Evolutionary conservation across 2,329 filamentous ascomycete species (phyloP).

Genomic region (Pseudogymnoascus pannorum): DNA sequence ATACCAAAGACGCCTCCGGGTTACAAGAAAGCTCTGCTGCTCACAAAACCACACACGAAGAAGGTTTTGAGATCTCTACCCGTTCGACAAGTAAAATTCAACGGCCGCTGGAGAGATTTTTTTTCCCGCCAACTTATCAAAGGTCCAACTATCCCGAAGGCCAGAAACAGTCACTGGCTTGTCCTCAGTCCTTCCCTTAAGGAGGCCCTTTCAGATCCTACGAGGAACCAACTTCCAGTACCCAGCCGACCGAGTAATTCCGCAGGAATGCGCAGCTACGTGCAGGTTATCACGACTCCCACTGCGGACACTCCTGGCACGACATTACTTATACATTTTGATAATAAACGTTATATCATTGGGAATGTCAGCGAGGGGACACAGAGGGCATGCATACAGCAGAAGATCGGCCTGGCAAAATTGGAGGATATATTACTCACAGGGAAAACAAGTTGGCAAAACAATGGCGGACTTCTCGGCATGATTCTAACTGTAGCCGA

Average conservation of each 20-base stretch:
- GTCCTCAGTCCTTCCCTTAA: neutral
- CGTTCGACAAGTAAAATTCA: neutral
- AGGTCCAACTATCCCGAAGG: neutral
- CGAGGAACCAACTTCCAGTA: neutral
- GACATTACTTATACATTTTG: slow-evolving; percentile 69
- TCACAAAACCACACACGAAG: neutral
- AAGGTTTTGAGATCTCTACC: neutral
- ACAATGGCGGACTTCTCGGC: slow-evolving; percentile 74
- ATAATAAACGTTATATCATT: slow-evolving; percentile 76
- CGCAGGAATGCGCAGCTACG: slow-evolving; percentile 58
- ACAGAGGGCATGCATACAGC: slow-evolving; percentile 60
- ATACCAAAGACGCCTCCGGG: neutral
- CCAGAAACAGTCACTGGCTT: neutral
- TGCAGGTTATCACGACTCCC: slow-evolving; percentile 73
- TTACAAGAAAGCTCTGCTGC: neutral
- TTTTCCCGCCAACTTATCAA: neutral
- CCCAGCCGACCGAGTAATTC: neutral
- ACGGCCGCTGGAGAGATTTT: neutral
- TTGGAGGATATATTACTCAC: slow-evolving; percentile 76
- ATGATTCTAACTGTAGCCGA: slow-evolving; percentile 80
- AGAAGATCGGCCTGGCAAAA: slow-evolving; percentile 56
- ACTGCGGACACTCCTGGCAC: slow-evolving; percentile 84
- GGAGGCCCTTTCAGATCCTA: neutral
- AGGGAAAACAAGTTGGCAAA: slow-evolving; percentile 67
- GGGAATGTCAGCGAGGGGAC: slow-evolving; percentile 78